phyloP scores from a whole-genome alignment of 192 early-diverging fungal species.

The Diversispora eburnea region DNA sequence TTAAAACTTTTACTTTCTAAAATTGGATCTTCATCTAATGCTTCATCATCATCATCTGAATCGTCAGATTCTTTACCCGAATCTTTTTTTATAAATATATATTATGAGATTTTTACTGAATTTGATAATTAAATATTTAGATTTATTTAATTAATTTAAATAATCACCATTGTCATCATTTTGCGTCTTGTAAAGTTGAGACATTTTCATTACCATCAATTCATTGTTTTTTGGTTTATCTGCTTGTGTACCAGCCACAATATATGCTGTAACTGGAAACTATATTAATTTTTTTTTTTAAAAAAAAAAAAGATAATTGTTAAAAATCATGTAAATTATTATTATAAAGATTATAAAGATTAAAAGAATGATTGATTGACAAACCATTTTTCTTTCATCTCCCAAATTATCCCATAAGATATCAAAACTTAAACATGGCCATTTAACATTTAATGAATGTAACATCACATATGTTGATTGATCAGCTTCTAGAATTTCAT shows the following conservation, averaged over 20 bases:
- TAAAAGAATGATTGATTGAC: background rate
- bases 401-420: conserved; percentile 87
- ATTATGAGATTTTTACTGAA: background rate
- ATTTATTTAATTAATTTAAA: background rate
- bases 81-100: conserved; percentile 3
- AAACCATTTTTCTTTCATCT: conserved; percentile 55
- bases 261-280: conserved; percentile 90
- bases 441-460: conserved; percentile 85
- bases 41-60: conserved; percentile 68
- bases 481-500: conserved; percentile 91
- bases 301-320: background rate
- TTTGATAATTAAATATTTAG: background rate
- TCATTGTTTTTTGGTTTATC: conserved; percentile 81
- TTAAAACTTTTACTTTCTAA: conserved; percentile 79
- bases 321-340: background rate
- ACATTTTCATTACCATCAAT: conserved; percentile 93
- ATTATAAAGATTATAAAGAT: too few species aligned
- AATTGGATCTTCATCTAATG: conserved; percentile 92
- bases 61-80: conserved; percentile 60
- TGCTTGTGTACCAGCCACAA: conserved; percentile 93
- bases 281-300: conserved; percentile 22
- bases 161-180: conserved; percentile 55
- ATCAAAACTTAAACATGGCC: conserved; percentile 98
- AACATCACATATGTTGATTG: conserved; percentile 96
- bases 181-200: conserved; percentile 85